phyloP scores from a whole-genome alignment of 2,329 filamentous ascomycete genomes.

The Pseudofabraea citricarpa region DNA sequence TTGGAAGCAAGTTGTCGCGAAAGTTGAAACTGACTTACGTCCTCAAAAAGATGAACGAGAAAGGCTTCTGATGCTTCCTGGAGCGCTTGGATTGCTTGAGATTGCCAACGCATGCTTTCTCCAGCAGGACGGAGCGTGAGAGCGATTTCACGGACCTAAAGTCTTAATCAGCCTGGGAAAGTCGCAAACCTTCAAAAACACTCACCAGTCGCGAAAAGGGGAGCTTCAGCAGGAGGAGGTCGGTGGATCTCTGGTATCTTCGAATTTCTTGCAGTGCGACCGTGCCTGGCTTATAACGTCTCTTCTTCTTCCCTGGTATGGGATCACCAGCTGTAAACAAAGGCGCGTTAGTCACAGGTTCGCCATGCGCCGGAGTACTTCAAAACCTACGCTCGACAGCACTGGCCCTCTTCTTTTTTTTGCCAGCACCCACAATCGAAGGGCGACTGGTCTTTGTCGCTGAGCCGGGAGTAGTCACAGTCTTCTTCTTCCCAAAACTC shows the following conservation, averaged over 20 bases:
- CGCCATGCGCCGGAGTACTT: no score
- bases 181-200: constrained; percentile 22
- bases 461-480: neutral
- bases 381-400: constrained; percentile 8
- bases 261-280: constrained; percentile 88
- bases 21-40: constrained; percentile 31
- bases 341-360: no score
- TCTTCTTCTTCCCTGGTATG: constrained; percentile 54
- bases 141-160: constrained; percentile 67
- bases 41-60: constrained; percentile 92
- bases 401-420: constrained; percentile 2
- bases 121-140: constrained; percentile 56
- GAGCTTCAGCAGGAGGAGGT: constrained; percentile 76
- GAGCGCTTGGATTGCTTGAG: constrained; percentile 85
- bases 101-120: constrained; percentile 86
- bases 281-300: constrained; percentile 73
- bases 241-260: constrained; percentile 82
- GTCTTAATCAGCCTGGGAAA: constrained; percentile 3
- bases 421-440: no score
- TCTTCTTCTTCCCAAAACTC: constrained; percentile 1
- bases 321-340: constrained; percentile 69
- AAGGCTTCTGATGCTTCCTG: constrained; percentile 97
- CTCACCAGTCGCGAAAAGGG: constrained; percentile 72
- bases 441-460: neutral
- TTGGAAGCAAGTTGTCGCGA: neutral